Conservation (phyloP, 345 rosid species). For the Syzygium jambos region DNA sequence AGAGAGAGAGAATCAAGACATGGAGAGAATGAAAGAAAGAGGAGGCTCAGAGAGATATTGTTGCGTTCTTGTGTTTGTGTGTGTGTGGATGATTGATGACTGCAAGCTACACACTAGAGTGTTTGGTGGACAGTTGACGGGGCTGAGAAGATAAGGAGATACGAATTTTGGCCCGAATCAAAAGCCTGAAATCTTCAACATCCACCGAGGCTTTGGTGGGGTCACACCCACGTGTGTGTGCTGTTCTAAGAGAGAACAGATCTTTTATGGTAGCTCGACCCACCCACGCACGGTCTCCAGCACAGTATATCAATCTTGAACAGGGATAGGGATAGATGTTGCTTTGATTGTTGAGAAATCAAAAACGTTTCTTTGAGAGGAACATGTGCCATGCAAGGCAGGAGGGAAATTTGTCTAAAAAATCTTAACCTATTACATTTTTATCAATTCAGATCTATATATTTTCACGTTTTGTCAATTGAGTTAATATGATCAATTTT, state of each 20-base stretch:
- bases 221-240: neutral
- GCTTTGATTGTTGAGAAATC: neutral
- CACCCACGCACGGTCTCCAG: neutral
- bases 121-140: neutral
- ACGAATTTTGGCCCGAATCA: conserved; percentile 2
- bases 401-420: neutral
- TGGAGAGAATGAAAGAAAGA: neutral
- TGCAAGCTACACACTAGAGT: neutral
- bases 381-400: neutral
- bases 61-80: neutral
- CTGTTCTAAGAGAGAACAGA: neutral
- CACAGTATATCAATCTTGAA: neutral
- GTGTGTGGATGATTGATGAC: neutral
- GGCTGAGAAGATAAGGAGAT: conserved; percentile 18
- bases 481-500: too few species aligned
- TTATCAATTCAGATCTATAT: too few species aligned
- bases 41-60: neutral
- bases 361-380: neutral
- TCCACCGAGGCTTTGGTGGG: neutral
- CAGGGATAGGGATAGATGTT: neutral
- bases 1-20: neutral
- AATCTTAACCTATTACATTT: too few species aligned
- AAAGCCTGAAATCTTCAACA: neutral
- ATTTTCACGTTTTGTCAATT: too few species aligned
- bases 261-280: neutral